A percentile compares a stretch with the other conserved stretches of the same genome.
Evolutionary conservation across 345 rosid genomes (phyloP).

Genomic region (Arabis hirsuta): DNA sequence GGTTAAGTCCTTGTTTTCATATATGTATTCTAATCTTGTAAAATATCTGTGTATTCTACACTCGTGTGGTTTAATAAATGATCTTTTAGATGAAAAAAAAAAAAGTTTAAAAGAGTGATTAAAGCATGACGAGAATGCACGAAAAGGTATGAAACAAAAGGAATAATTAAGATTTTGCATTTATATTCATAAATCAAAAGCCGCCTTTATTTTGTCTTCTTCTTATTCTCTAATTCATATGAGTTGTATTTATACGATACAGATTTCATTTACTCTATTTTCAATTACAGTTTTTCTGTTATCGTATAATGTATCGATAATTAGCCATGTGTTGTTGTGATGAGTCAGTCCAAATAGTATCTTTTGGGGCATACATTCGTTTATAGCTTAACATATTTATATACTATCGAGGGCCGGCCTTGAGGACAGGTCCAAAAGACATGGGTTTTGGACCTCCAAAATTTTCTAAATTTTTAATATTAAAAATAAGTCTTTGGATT

Average conservation of each 20-base stretch:
- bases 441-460: too few species aligned
- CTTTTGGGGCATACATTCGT: neutral
- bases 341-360: constrained; percentile 10
- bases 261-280: neutral
- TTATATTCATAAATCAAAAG: too few species aligned
- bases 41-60: too few species aligned
- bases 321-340: neutral
- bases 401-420: too few species aligned
- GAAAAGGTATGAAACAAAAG: neutral
- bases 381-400: neutral
- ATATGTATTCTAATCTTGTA: too few species aligned
- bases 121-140: neutral
- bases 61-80: too few species aligned
- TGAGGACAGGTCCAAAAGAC: too few species aligned
- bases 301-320: constrained; percentile 1
- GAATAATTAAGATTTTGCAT: constrained; percentile 16
- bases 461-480: too few species aligned
- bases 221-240: neutral
- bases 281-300: neutral
- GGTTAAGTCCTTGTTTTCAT: too few species aligned
- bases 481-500: too few species aligned
- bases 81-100: too few species aligned
- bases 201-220: neutral
- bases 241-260: constrained; percentile 1
- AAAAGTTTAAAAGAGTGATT: neutral